These are phyloP conservation scores for Carex myosuroides DNA, from an alignment of 176 grass and related monocot genomes.

Conservation along the genomic window DNA sequence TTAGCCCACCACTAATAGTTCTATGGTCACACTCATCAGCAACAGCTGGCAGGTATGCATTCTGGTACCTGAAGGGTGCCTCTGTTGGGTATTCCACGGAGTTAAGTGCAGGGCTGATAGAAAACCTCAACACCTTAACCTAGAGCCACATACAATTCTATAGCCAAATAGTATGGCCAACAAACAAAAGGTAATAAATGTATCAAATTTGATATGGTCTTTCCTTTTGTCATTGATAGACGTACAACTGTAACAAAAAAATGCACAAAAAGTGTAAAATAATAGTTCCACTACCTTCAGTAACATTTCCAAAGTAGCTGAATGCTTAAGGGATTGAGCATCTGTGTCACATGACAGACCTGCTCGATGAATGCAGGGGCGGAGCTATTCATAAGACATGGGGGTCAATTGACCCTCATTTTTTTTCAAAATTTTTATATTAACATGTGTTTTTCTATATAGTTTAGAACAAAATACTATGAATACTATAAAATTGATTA, in stretches of 20 bases:
- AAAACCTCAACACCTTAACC: background rate
- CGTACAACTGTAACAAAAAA: background rate
- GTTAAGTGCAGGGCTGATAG: background rate
- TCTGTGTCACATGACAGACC: constrained; percentile 47
- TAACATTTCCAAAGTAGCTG: constrained; percentile 40
- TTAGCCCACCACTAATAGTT: background rate
- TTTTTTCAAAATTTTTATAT: too few relatives aligned
- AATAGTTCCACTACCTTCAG: constrained; percentile 41
- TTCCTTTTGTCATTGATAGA: background rate
- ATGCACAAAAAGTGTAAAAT: background rate
- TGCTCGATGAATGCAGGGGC: background rate
- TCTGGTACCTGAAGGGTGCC: background rate
- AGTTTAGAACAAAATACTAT: too few relatives aligned
- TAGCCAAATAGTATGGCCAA: background rate
- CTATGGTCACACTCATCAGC: background rate
- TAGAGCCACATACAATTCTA: background rate
- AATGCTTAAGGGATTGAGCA: constrained; percentile 45
- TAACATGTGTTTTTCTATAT: too few relatives aligned
- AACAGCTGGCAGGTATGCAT: background rate
- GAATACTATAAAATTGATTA: too few relatives aligned
- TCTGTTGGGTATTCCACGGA: background rate
- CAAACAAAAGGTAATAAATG: too few relatives aligned
- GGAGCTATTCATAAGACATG: too few relatives aligned
- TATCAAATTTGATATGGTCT: background rate
- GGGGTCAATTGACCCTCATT: too few relatives aligned